Conservation (phyloP, 345 rosid species). For the Salix brachista region DNA sequence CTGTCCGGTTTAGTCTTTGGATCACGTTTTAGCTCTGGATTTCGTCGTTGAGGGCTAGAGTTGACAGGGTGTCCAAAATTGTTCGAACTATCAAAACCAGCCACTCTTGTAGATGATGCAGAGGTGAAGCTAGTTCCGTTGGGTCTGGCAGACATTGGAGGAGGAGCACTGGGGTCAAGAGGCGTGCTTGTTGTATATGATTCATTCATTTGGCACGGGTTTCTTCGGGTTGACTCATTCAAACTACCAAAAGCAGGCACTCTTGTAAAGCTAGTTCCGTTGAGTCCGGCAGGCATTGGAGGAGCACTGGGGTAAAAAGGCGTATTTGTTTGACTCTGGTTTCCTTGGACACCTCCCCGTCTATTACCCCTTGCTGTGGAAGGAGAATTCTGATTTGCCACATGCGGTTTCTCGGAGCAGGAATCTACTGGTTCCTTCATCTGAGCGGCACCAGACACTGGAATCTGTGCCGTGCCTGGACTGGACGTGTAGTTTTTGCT, state of each 20-base stretch:
- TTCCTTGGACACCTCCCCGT: constrained; percentile 18
- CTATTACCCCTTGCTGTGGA: constrained; percentile 14
- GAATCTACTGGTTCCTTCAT: constrained; percentile 18
- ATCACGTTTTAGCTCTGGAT: constrained; percentile 19
- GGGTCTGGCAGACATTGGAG: constrained; percentile 19
- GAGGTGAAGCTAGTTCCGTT: constrained; percentile 9
- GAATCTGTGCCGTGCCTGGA: constrained; percentile 20
- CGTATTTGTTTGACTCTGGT: constrained; percentile 10
- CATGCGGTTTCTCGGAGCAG: constrained; percentile 2
- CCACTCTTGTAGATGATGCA: neutral
- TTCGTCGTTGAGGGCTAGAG: constrained; percentile 21
- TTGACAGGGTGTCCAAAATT: constrained; percentile 13
- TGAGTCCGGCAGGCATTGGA: constrained; percentile 19
- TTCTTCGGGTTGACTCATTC: constrained; percentile 4
- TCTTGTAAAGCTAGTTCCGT: constrained; percentile 14
- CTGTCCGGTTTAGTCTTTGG: constrained; percentile 3
- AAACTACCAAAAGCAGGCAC: constrained; percentile 25
- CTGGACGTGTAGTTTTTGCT: constrained; percentile 17
- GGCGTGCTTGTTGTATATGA: constrained; percentile 1
- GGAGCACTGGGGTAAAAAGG: constrained; percentile 5
- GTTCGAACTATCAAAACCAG: constrained; percentile 22
- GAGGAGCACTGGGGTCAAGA: neutral
- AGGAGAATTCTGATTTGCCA: constrained; percentile 26
- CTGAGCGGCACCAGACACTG: constrained; percentile 12
- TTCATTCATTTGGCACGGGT: constrained; percentile 13